These are phyloP conservation scores for Ophiostoma sp. DNA, from an alignment of 2,329 filamentous ascomycete genomes.

Conservation along the genomic window DNA sequence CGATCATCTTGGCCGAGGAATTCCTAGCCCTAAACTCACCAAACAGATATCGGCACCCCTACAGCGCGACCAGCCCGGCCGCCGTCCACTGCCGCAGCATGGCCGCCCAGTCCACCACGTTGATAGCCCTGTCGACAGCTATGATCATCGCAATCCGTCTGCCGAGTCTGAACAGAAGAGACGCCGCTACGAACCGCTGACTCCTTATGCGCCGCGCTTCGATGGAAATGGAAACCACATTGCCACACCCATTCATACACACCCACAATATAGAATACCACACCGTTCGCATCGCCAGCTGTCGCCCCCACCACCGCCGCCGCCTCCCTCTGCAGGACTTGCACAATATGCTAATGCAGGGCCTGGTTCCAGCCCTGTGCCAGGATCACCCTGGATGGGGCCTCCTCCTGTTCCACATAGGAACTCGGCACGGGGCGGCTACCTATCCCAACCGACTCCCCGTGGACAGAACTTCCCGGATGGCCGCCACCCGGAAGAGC, in stretches of 20 bases:
- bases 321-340: slow-evolving; percentile 49
- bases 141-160: slow-evolving; percentile 37
- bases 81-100: slow-evolving; percentile 21
- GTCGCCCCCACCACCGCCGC: slow-evolving; percentile 32
- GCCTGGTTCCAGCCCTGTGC: background rate
- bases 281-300: slow-evolving; percentile 14
- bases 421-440: slow-evolving; percentile 19
- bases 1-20: background rate
- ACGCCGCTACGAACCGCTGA: slow-evolving; percentile 49
- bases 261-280: background rate
- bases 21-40: background rate
- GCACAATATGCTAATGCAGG: background rate
- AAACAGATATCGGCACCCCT: background rate
- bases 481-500: background rate
- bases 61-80: background rate
- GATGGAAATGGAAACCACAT: background rate
- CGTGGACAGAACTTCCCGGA: background rate
- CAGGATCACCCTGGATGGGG: slow-evolving; percentile 24
- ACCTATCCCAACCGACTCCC: background rate
- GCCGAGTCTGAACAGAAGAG: slow-evolving; percentile 56
- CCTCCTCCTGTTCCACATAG: slow-evolving; percentile 28
- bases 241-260: background rate
- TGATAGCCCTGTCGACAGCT: slow-evolving; percentile 19
- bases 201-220: slow-evolving; percentile 5
- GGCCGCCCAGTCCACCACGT: slow-evolving; percentile 26